These are phyloP conservation scores for Zoysia matrella DNA, from an alignment of 202 grass and related monocot genomes.

Conservation along the genomic window DNA sequence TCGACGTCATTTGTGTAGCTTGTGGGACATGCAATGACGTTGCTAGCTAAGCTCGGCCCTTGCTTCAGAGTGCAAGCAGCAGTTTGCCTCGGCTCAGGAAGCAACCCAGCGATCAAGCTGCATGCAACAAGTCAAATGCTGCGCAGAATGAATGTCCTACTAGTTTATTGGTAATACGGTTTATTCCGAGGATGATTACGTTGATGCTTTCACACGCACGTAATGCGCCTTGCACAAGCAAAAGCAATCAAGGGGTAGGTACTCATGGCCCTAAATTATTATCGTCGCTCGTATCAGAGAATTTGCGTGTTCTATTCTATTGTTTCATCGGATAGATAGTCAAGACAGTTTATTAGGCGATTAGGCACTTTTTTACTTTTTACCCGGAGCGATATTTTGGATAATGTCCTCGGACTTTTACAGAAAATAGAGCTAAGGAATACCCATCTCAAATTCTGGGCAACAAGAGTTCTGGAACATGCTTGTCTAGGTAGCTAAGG, in stretches of 20 bases:
- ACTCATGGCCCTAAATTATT: too few relatives aligned
- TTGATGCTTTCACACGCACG: conserved; percentile 28
- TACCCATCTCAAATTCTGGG: too few relatives aligned
- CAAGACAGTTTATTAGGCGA: too few relatives aligned
- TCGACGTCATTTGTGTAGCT: conserved; percentile 42
- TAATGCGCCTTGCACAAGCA: conserved; percentile 28
- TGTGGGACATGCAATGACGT: not conserved
- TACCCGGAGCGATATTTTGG: too few relatives aligned
- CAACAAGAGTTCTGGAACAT: too few relatives aligned
- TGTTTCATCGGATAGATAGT: too few relatives aligned
- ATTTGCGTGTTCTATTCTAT: too few relatives aligned
- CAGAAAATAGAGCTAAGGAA: too few relatives aligned
- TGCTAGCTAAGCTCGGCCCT: not conserved
- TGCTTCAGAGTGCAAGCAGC: conserved; percentile 33
- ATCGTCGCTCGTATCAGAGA: too few relatives aligned
- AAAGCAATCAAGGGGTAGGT: not conserved
- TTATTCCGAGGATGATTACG: not conserved
- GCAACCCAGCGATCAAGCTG: not conserved
- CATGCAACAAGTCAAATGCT: conserved; percentile 8
- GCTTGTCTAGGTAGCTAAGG: too few relatives aligned
- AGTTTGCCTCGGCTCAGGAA: conserved; percentile 41
- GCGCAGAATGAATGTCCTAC: not conserved
- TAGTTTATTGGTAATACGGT: not conserved
- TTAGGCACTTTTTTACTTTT: too few relatives aligned
- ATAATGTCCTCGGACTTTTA: too few relatives aligned